Base-by-base conservation (phyloP, 257 asterid species). In the Plectranthus barbatus region DNA sequence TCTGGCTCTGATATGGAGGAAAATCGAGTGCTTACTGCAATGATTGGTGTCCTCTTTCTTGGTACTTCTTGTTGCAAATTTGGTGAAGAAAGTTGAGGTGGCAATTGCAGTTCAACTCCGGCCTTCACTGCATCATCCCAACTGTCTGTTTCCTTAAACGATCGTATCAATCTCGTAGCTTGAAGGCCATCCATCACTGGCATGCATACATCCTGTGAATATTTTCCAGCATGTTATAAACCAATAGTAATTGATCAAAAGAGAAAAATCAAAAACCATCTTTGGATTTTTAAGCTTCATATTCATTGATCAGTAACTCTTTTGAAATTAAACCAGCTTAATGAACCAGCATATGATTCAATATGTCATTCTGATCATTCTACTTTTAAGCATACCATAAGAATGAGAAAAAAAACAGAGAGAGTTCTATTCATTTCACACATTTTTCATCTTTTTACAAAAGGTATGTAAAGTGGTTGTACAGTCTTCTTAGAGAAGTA, bases 131-230 rank as follows among this genome's bases (percentile, higher is more conserved):
- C 94, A 37, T 84, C 96, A 4, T 85, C 91, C 96, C 93, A 91
- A 47, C 76, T 80, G 23, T 96, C 97, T 1, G 91, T 80, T 78
- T 87, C 85, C 74, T 91, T 96, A 21, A 62, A 91, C 0, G 94
- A 83, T 51, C 97, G 81, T 61, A 91, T 91, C 64, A 85, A 36
- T 69, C 91, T 81, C 19, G 96, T 85, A 8, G 97, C 95, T 82
- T 87, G 77, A 56, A 87, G 88, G 11, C 97, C 97, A 77, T 82
- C 86, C 97, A 91, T 85, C 69, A 82, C 95, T 9, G 97, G 97
- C 97, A 87, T 91, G 83, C 85, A 87, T 20, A 91, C 96, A 64
- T 91, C 97, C 97, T 91, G 71, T 41, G 67, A 51, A 70, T 7
- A 31, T 14, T 9, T 14, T 53, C 42, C 46, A 63, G 41, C n/a